phyloP scores from a whole-genome alignment of 352 stramenopile species.

The Phytophthora pseudosyringae region DNA sequence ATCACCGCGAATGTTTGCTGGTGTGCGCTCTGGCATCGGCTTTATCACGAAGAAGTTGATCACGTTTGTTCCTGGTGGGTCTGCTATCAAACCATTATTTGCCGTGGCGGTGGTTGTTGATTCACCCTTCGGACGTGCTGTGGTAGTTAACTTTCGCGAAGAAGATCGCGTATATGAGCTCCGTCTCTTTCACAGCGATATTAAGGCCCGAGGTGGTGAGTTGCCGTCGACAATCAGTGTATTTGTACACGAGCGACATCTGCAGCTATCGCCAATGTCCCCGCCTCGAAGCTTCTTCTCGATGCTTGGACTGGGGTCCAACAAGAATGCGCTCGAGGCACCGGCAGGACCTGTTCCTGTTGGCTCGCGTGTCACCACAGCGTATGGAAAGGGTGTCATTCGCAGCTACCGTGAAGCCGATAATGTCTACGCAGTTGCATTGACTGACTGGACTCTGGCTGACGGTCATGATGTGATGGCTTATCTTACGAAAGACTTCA shows the following conservation, averaged over 20 bases:
- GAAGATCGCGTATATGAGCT: constrained; percentile 75
- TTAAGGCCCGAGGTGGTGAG: constrained; percentile 37
- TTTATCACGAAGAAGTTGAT: constrained; percentile 86
- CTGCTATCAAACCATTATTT: constrained; percentile 58
- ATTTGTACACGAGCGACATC: constrained; percentile 61
- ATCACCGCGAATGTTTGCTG: constrained; percentile 76
- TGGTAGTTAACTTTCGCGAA: constrained; percentile 72
- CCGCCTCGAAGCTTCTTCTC: constrained; percentile 77
- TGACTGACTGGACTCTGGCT: constrained; percentile 61
- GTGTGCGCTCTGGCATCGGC: constrained; percentile 71
- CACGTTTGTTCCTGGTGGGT: constrained; percentile 66
- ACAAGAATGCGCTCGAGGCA: constrained; percentile 17
- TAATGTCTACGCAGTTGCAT: constrained; percentile 25
- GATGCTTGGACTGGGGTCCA: constrained; percentile 53
- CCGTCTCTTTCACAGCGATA: constrained; percentile 54
- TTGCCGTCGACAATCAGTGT: constrained; percentile 30
- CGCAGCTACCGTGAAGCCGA: constrained; percentile 50
- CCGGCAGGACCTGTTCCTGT: constrained; percentile 22
- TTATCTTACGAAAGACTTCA: constrained; percentile 54
- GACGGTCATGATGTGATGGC: constrained; percentile 48
- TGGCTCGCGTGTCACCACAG: constrained; percentile 55
- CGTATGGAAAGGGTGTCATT: constrained; percentile 69
- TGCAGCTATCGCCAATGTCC: constrained; percentile 59
- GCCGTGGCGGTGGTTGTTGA: constrained; percentile 63
- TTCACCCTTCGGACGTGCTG: constrained; percentile 76